These are phyloP conservation scores for Neurospora intermedia DNA, from an alignment of 495 filamentous ascomycete species.

Conservation along the genomic window DNA sequence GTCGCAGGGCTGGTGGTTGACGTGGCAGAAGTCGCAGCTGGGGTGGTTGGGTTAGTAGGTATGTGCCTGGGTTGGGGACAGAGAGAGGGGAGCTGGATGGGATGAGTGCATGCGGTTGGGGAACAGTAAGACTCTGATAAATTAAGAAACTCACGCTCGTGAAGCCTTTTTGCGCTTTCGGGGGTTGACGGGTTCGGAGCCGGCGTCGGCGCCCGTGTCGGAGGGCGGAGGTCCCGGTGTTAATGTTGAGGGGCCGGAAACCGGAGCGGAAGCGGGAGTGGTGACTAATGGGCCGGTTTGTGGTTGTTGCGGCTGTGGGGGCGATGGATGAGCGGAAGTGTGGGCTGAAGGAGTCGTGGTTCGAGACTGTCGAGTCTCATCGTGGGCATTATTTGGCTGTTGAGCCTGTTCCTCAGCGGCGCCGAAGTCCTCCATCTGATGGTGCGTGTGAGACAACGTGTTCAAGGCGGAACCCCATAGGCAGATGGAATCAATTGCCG, in stretches of 20 bases:
- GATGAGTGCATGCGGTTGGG: too few relatives aligned
- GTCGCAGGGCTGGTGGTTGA: conserved; percentile 31
- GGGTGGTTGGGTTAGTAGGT: neutral
- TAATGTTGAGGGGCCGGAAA: neutral
- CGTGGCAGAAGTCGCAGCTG: conserved; percentile 30
- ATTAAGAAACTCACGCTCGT: conserved; percentile 18
- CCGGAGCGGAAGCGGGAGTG: neutral
- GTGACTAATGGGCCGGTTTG: neutral
- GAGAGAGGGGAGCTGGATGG: too few relatives aligned
- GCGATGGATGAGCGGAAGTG: neutral
- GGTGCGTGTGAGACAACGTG: neutral
- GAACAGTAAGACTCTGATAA: too few relatives aligned
- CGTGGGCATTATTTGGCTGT: neutral
- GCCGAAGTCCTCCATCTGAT: neutral
- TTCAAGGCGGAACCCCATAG: neutral
- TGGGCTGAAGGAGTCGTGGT: neutral
- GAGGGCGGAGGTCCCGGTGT: conserved; percentile 8
- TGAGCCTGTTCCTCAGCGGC: neutral
- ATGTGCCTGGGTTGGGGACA: too few relatives aligned
- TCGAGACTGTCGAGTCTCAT: neutral
- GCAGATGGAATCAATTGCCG: neutral
- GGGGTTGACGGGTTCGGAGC: conserved; percentile 24
- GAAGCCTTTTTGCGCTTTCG: conserved; percentile 30
- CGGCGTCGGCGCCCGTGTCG: conserved; percentile 18
- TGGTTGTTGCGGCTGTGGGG: neutral